Percentiles rank a stretch among this genome's conserved stretches.
phyloP scores from a whole-genome alignment of 2,329 filamentous ascomycete genomes.

The Diplodia corticola region DNA sequence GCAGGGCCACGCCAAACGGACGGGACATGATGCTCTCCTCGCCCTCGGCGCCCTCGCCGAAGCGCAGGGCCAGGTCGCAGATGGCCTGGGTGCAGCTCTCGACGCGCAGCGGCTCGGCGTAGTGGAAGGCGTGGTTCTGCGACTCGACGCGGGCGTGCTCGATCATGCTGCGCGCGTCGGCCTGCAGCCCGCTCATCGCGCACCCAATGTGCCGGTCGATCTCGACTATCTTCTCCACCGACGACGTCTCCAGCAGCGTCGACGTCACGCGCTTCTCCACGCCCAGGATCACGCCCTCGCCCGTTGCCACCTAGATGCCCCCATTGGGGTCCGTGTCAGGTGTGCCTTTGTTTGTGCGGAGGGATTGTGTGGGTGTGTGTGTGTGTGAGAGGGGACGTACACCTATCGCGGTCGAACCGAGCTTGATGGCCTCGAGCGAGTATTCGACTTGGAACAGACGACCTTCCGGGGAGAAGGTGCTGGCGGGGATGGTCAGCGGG shows the following conservation, averaged over 20 bases:
- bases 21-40: slow-evolving; percentile 99
- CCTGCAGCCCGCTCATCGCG: slow-evolving; percentile 97
- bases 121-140: slow-evolving; percentile 97
- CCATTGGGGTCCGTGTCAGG: slow-evolving; percentile 12
- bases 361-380: not conserved
- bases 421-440: slow-evolving; percentile 99
- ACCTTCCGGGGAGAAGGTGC: slow-evolving; percentile 99
- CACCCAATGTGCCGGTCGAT: slow-evolving; percentile 99
- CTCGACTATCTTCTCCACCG: slow-evolving; percentile 99
- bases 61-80: slow-evolving; percentile 92
- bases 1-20: slow-evolving; percentile 91
- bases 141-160: slow-evolving; percentile 97
- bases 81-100: slow-evolving; percentile 99
- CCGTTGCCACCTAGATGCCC: slow-evolving; percentile 85
- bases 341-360: not conserved
- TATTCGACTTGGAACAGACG: slow-evolving; percentile 99
- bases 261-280: slow-evolving; percentile 99
- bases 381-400: slow-evolving; percentile 56
- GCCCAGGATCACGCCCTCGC: slow-evolving; percentile 91
- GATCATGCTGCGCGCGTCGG: slow-evolving; percentile 95
- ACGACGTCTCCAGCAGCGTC: slow-evolving; percentile 93
- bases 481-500: slow-evolving; percentile 44
- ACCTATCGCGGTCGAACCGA: slow-evolving; percentile 96
- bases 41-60: slow-evolving; percentile 94
- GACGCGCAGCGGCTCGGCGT: slow-evolving; percentile 89